Percentiles rank a stretch among this genome's conserved stretches.
These are phyloP conservation scores for Candida quercuum DNA, from an alignment of 805 yeast genomes.

Conservation along the genomic window DNA sequence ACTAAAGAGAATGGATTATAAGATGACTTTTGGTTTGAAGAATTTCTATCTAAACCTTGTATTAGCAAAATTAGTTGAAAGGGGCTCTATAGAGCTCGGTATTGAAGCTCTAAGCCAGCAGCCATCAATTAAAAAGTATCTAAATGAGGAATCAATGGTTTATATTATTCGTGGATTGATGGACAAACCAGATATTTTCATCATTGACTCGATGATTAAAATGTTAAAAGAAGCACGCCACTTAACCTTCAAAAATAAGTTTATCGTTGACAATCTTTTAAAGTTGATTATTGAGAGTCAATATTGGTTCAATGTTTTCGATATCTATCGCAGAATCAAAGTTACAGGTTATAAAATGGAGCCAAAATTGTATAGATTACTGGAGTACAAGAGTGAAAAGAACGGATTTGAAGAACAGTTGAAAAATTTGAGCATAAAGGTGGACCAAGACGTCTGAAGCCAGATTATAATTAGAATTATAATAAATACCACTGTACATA, in stretches of 20 bases:
- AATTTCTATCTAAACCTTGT: slow-evolving; percentile 12
- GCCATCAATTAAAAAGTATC: neutral
- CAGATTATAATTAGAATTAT: neutral
- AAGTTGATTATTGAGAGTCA: slow-evolving; percentile 4
- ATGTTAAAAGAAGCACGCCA: neutral
- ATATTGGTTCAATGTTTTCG: slow-evolving; percentile 14
- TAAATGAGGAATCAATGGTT: slow-evolving; percentile 9
- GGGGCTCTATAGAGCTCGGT: slow-evolving; percentile 3
- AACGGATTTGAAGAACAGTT: neutral
- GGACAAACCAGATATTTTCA: neutral
- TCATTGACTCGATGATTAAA: neutral
- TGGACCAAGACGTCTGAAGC: neutral
- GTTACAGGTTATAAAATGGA: slow-evolving; percentile 3
- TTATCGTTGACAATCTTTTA: slow-evolving; percentile 1
- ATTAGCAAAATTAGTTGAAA: slow-evolving; percentile 7
- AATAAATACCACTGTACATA: too few species aligned
- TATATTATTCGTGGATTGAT: slow-evolving; percentile 5
- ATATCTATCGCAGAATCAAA: neutral
- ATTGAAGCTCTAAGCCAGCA: slow-evolving; percentile 4
- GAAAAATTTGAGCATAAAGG: neutral
- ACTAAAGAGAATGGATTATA: slow-evolving; percentile 2
- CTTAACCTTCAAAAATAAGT: neutral
- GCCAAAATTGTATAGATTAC: neutral
- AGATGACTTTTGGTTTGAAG: slow-evolving; percentile 5
- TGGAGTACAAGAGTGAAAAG: neutral